Conservation (phyloP, 2,329 filamentous ascomycete species). For the Periglandula ipomoeae region DNA sequence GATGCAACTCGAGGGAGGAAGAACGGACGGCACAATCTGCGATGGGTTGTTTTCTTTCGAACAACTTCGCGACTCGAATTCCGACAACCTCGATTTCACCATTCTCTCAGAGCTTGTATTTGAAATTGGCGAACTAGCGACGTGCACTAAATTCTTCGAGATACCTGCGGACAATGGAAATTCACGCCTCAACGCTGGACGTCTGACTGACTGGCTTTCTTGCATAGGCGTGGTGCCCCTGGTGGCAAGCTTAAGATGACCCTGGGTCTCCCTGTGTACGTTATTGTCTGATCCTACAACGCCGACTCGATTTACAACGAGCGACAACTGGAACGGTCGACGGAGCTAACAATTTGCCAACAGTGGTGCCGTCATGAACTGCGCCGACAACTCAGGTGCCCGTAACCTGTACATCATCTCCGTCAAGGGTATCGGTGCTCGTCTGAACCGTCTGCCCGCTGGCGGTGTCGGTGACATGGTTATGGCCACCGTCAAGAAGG, state of each 20-base stretch:
- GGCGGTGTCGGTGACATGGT: constrained; percentile 99
- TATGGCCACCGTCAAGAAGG: constrained; percentile 99
- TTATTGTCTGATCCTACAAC: constrained; percentile 9
- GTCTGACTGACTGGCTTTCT: constrained; percentile 3
- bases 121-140: constrained; percentile 1
- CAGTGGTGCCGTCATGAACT: constrained; percentile 99
- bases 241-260: constrained; percentile 99
- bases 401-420: constrained; percentile 99
- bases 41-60: not conserved
- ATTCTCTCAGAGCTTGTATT: not conserved
- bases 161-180: constrained; percentile 3
- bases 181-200: not conserved
- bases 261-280: constrained; percentile 99
- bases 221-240: constrained; percentile 69
- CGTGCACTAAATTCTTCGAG: not conserved
- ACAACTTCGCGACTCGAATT: not conserved
- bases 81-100: not conserved
- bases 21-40: not conserved
- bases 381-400: constrained; percentile 98
- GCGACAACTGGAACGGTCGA: not conserved
- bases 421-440: constrained; percentile 96
- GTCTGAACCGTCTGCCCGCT: constrained; percentile 93
- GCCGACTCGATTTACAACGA: constrained; percentile 6
- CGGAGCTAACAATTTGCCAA: constrained; percentile 12
- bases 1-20: constrained; percentile 6